Evolutionary conservation across 257 asterid genomes (phyloP).

Genomic region (Petunia secreta): DNA sequence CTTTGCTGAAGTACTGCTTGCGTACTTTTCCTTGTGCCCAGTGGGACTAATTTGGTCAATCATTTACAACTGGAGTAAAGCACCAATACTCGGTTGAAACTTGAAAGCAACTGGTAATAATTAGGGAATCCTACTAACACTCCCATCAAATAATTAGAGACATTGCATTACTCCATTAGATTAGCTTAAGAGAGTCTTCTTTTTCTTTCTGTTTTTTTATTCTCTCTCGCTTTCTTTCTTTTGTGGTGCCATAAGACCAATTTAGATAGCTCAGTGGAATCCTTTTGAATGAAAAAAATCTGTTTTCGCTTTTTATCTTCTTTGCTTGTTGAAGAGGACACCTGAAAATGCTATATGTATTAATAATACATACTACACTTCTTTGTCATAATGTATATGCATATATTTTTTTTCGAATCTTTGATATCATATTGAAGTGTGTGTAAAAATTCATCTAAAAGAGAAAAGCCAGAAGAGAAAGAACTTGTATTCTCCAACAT

Average conservation of each 20-base stretch:
- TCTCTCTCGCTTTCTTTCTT: no score
- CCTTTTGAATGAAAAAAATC: background rate
- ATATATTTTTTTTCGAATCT: no score
- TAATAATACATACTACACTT: background rate
- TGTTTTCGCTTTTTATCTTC: background rate
- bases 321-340: background rate
- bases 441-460: no score
- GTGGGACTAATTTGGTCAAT: background rate
- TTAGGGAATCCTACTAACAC: background rate
- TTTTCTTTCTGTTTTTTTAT: no score
- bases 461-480: no score
- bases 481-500: no score
- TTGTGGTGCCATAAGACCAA: no score
- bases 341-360: slow-evolving; percentile 23
- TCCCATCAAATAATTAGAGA: background rate
- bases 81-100: background rate
- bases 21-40: background rate
- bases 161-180: no score
- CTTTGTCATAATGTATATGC: no score
- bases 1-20: background rate
- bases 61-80: background rate
- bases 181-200: no score
- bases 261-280: background rate
- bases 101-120: background rate
- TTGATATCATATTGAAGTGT: no score